Base-by-base conservation (phyloP, 176 grass and related monocot genomes). In the Triticum turgidum region DNA sequence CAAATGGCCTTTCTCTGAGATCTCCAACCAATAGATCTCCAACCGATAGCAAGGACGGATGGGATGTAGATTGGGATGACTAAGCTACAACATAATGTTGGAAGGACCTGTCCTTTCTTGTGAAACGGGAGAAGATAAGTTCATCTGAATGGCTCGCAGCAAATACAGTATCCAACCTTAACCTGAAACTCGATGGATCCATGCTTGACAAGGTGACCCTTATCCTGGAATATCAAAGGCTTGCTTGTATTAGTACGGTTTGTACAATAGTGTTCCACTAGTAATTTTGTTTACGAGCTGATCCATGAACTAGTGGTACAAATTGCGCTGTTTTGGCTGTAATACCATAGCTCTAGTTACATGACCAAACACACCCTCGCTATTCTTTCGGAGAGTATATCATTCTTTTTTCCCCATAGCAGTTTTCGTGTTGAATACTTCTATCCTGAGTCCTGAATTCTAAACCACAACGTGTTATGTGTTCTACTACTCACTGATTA, bases 61-160 rank as follows among this genome's bases (percentile, higher is more conserved):
- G 97, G 97, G 94, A 99, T 77, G 82, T 91, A 24, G 91, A 96
- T 81, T 99, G 97, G 97, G 97, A 99, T 83, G 97, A 96, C 83
- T 99, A 86, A 83, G 59, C 58, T 80, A 71, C 49, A 67, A 24
- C 15, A 38, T 17, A 79, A 63, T 62, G n/a, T 39, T 61, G 49
- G 49, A 72, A 76, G 61, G 56, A 37, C 74, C 37, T 69, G 68
- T 67, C 11, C 52, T 49, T 65, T 76, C 4, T 42, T 51, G 21
- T 89, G 21, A 32, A 86, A 75, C 45, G 34, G 38, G 67, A 58
- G 67, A 27, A 69, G 42, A 34, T n/a, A 63, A 15, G 22, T 66
- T 25, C 33, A 82, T 85, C 65, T 34, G 44, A 73, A 32, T 3
- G 15, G 56, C 45, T 56, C 22, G 24, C 34, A 56, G 44, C 47